Evolutionary conservation across 192 early-diverging fungal genomes (phyloP).

Genomic region (Coemansia sp.): DNA sequence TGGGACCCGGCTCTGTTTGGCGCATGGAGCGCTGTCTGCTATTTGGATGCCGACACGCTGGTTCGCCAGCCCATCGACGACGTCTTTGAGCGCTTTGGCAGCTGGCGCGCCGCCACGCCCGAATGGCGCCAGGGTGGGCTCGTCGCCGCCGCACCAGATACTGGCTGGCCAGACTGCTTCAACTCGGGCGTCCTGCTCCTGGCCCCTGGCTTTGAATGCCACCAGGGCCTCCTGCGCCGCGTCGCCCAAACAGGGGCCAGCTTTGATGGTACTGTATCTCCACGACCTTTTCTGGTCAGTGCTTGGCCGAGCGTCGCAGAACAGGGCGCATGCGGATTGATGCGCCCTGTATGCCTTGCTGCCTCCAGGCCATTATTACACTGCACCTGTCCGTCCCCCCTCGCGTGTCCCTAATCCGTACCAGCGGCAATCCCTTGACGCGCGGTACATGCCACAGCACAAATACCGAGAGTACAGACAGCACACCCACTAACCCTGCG

Average conservation of each 20-base stretch:
- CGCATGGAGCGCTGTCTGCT: constrained; percentile 58
- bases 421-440: not conserved
- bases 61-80: constrained; percentile 77
- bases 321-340: too few species aligned
- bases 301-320: too few species aligned
- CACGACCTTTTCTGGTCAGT: not conserved
- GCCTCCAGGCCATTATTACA: too few species aligned
- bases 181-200: constrained; percentile 88
- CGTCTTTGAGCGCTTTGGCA: constrained; percentile 57
- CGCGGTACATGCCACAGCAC: too few species aligned
- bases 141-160: constrained; percentile 86
- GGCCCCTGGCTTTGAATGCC: constrained; percentile 53
- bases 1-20: constrained; percentile 70
- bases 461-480: not conserved
- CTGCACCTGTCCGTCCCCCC: too few species aligned
- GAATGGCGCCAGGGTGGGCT: constrained; percentile 46
- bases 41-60: constrained; percentile 88
- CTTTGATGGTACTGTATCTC: constrained; percentile 72
- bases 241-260: constrained; percentile 47
- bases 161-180: constrained; percentile 96
- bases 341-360: too few species aligned
- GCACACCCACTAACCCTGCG: not conserved
- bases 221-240: constrained; percentile 50
- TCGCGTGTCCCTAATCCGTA: constrained; percentile 3
- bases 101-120: constrained; percentile 18